Conservation (phyloP, 1,284 basidiomycete species). For the Inonotus hispidus region DNA sequence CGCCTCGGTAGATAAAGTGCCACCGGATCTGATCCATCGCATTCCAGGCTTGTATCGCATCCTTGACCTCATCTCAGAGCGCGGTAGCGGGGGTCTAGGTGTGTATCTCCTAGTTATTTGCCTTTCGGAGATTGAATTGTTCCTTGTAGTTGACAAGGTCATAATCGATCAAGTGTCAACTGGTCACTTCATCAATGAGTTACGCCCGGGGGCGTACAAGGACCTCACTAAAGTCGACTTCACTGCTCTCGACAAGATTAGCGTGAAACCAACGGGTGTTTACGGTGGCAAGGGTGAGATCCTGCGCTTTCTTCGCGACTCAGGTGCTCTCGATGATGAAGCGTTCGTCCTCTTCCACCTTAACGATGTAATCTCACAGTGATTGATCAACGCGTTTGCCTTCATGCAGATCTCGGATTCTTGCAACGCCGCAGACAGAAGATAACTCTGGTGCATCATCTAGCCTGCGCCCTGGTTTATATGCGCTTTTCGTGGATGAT, state of each 20-base stretch:
- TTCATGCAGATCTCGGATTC: conserved; percentile 16
- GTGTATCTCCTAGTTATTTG: not conserved
- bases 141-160: conserved; percentile 47
- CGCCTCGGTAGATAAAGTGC: not conserved
- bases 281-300: conserved; percentile 51
- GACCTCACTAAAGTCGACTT: conserved; percentile 52
- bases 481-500: conserved; percentile 24
- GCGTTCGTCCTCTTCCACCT: conserved; percentile 28
- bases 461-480: conserved; percentile 45
- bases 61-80: conserved; percentile 46
- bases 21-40: conserved; percentile 25
- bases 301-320: conserved; percentile 35
- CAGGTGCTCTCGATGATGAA: conserved; percentile 31
- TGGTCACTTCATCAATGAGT: conserved; percentile 38
- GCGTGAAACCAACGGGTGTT: conserved; percentile 45
- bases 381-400: conserved; percentile 12
- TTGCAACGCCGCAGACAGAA: conserved; percentile 21
- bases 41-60: conserved; percentile 45
- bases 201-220: conserved; percentile 42
- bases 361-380: not conserved
- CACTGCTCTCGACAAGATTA: conserved; percentile 37
- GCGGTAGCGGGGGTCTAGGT: conserved; percentile 47
- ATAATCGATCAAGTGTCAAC: conserved; percentile 49
- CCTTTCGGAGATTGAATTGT: not conserved
- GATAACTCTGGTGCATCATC: conserved; percentile 26